These are phyloP conservation scores for Galerina sulciceps DNA, from an alignment of 768 basidiomycete species.

Conservation along the genomic window DNA sequence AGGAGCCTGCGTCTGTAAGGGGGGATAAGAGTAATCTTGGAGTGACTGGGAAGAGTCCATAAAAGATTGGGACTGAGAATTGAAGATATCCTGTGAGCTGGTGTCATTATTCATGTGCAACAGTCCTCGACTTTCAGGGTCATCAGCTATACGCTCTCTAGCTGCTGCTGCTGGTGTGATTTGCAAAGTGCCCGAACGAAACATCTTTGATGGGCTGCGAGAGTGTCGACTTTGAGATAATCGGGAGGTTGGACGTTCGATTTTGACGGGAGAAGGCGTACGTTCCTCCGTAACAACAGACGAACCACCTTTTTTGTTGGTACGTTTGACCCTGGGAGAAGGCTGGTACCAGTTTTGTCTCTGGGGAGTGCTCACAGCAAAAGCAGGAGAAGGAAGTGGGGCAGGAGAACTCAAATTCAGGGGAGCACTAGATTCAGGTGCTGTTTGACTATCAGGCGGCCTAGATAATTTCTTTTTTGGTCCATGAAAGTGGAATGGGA, in stretches of 20 bases:
- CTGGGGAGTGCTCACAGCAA: constrained; percentile 26
- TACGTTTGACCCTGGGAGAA: constrained; percentile 11
- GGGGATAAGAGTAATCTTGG: constrained; percentile 35
- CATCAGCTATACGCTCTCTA: constrained; percentile 8
- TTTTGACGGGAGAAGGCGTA: not conserved
- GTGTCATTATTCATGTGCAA: not conserved
- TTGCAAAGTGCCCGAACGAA: constrained; percentile 33
- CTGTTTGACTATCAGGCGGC: not conserved
- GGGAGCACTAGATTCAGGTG: constrained; percentile 9
- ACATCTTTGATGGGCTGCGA: constrained; percentile 13
- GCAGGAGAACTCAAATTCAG: constrained; percentile 12
- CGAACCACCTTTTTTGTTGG: constrained; percentile 5
- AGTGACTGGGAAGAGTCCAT: constrained; percentile 22
- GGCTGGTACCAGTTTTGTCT: constrained; percentile 40
- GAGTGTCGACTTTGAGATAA: not conserved
- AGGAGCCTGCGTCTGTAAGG: constrained; percentile 58
- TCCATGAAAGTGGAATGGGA: constrained; percentile 20
- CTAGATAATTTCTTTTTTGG: not conserved
- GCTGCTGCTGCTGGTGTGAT: constrained; percentile 13
- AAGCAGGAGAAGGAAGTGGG: constrained; percentile 16
- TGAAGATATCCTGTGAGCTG: constrained; percentile 2
- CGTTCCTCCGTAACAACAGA: not conserved
- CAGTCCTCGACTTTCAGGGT: not conserved
- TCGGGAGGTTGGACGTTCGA: not conserved
- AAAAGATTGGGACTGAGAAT: constrained; percentile 17